Evolutionary conservation across 2,329 filamentous ascomycete species (phyloP).

Genomic region (Verticillium alfalfae): DNA sequence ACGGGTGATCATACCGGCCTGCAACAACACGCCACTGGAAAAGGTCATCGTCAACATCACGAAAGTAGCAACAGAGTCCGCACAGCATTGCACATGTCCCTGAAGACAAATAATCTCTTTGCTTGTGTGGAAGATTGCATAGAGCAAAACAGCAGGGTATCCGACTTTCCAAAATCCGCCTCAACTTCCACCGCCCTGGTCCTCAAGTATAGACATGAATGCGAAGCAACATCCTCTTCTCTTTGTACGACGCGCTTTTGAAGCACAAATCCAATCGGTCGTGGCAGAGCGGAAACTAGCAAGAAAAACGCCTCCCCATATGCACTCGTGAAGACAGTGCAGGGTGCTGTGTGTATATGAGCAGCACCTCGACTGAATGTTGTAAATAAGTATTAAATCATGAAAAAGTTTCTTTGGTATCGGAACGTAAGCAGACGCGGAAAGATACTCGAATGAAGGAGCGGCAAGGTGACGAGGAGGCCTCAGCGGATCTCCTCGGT

Average conservation of each 20-base stretch:
- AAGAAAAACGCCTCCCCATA: conserved; percentile 1
- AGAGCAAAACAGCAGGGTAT: neutral
- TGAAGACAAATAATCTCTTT: neutral
- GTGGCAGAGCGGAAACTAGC: neutral
- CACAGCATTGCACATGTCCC: neutral
- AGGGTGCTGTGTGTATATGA: neutral
- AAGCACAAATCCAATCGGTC: neutral
- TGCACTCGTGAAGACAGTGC: conserved; percentile 1
- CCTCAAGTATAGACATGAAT: neutral
- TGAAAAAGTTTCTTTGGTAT: neutral
- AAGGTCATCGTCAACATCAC: too few species aligned
- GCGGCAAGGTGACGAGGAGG: neutral
- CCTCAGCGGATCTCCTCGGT: conserved; percentile 26
- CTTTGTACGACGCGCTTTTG: neutral
- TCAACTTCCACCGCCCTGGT: neutral
- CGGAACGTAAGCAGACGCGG: neutral
- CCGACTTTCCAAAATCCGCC: neutral
- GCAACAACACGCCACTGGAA: too few species aligned
- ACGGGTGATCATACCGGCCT: neutral
- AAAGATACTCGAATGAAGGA: neutral
- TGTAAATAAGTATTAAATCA: neutral
- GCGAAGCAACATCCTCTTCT: neutral
- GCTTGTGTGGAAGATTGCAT: neutral
- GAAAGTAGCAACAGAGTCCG: neutral
- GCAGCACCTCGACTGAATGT: neutral